Percentiles rank a stretch among this genome's conserved stretches.
Evolutionary conservation across 2,329 filamentous ascomycete species (phyloP).

Genomic region (Pseudocercospora vitis): DNA sequence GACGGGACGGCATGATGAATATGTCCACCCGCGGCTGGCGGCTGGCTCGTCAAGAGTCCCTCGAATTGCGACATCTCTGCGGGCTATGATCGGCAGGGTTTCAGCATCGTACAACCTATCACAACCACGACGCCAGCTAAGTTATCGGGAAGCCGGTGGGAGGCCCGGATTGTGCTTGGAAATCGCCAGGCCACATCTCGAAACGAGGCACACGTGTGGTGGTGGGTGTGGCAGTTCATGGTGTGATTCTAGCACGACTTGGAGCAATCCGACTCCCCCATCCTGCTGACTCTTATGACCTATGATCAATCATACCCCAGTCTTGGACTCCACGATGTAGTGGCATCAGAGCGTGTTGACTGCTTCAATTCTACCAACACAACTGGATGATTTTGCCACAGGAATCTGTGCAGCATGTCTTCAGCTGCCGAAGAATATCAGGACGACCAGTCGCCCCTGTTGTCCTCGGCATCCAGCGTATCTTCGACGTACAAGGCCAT

Average conservation of each 20-base stretch:
- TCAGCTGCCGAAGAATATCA: no score
- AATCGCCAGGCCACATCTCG: not conserved
- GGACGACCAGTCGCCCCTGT: constrained; percentile 17
- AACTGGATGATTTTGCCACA: no score
- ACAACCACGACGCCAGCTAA: not conserved
- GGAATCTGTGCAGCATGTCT: no score
- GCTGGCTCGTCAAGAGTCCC: constrained; percentile 6
- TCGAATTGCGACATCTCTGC: constrained; percentile 4
- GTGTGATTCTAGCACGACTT: constrained; percentile 13
- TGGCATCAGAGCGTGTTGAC: no score
- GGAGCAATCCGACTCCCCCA: constrained; percentile 12
- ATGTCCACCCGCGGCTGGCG: not conserved
- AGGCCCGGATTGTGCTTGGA: not conserved
- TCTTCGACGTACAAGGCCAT: constrained; percentile 15
- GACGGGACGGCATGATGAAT: not conserved
- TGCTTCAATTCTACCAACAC: no score
- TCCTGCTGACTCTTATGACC: constrained; percentile 6
- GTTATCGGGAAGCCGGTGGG: not conserved
- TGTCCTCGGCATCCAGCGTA: constrained; percentile 11
- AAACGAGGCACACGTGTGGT: not conserved
- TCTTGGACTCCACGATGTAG: constrained; percentile 9
- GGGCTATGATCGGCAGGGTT: not conserved
- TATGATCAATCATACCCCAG: not conserved
- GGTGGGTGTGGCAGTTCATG: constrained; percentile 8
- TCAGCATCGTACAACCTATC: not conserved